Evolutionary conservation across 805 yeast genomes (phyloP).

Genomic region (Kregervanrija delftensis): DNA sequence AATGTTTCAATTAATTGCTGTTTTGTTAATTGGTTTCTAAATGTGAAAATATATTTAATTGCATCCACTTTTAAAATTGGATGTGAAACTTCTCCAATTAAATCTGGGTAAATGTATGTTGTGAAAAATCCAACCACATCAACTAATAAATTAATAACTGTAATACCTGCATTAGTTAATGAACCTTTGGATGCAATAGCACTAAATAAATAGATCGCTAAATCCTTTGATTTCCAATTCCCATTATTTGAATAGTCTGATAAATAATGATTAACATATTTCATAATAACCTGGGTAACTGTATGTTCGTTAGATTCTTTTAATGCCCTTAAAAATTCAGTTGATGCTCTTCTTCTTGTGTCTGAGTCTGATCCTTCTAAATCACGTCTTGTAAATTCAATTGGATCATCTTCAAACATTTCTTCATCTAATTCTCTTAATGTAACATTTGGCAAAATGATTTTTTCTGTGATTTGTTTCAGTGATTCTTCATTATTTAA

Average conservation of each 20-base stretch:
- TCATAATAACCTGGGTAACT: slow-evolving; percentile 69
- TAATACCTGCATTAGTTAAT: slow-evolving; percentile 78
- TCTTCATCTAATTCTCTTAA: slow-evolving; percentile 88
- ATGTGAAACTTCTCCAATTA: slow-evolving; percentile 49
- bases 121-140: slow-evolving; percentile 86
- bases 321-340: slow-evolving; percentile 82
- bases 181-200: slow-evolving; percentile 89
- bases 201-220: slow-evolving; percentile 78
- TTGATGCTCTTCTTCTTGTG: slow-evolving; percentile 87
- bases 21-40: slow-evolving; percentile 89
- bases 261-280: slow-evolving; percentile 63
- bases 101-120: slow-evolving; percentile 74
- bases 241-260: slow-evolving; percentile 54
- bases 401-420: slow-evolving; percentile 93
- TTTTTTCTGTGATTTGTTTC: slow-evolving; percentile 71
- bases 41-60: slow-evolving; percentile 79
- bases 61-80: slow-evolving; percentile 89
- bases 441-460: slow-evolving; percentile 82
- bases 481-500: slow-evolving; percentile 57
- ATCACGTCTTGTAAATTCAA: slow-evolving; percentile 86
- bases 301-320: slow-evolving; percentile 69
- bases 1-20: slow-evolving; percentile 73
- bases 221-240: slow-evolving; percentile 88
- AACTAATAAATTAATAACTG: slow-evolving; percentile 75
- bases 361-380: slow-evolving; percentile 93